Evolutionary conservation across 2,329 filamentous ascomycete genomes (phyloP).

Genomic region (Piedraia hortae): DNA sequence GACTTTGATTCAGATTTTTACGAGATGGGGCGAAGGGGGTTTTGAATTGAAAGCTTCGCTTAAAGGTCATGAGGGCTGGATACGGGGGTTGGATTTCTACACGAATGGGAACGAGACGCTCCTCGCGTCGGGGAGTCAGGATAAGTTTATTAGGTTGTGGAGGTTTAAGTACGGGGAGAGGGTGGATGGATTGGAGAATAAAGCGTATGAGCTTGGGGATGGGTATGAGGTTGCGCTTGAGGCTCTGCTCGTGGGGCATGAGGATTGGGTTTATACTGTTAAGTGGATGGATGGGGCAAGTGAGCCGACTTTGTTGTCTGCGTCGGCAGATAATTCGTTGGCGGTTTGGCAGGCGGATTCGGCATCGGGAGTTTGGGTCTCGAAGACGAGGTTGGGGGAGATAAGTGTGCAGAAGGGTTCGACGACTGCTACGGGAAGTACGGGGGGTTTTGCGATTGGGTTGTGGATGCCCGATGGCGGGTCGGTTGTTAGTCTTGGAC

Average conservation of each 20-base stretch:
- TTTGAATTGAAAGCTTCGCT: constrained; percentile 55
- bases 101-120: constrained; percentile 41
- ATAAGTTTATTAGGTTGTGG: constrained; percentile 93
- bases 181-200: constrained; percentile 50
- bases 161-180: constrained; percentile 49
- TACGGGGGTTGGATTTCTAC: constrained; percentile 59
- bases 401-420: constrained; percentile 88
- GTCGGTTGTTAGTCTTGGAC: constrained; percentile 54
- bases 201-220: constrained; percentile 45
- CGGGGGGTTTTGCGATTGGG: constrained; percentile 87
- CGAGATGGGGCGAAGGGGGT: constrained; percentile 21
- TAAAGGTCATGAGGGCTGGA: constrained; percentile 81
- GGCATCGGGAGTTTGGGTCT: constrained; percentile 73
- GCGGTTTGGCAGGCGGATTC: constrained; percentile 76
- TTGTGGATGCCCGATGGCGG: constrained; percentile 62
- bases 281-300: constrained; percentile 33
- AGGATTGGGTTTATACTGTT: constrained; percentile 93
- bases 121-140: constrained; percentile 80
- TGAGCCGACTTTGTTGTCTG: constrained; percentile 35
- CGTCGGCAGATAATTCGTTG: constrained; percentile 85
- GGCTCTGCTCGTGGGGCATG: constrained; percentile 74
- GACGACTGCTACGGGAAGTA: constrained; percentile 84
- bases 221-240: constrained; percentile 77
- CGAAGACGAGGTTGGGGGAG: constrained; percentile 60
- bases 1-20: constrained; percentile 55